Conservation (phyloP, 805 yeast species). For the Barnettozyma salicaria region DNA sequence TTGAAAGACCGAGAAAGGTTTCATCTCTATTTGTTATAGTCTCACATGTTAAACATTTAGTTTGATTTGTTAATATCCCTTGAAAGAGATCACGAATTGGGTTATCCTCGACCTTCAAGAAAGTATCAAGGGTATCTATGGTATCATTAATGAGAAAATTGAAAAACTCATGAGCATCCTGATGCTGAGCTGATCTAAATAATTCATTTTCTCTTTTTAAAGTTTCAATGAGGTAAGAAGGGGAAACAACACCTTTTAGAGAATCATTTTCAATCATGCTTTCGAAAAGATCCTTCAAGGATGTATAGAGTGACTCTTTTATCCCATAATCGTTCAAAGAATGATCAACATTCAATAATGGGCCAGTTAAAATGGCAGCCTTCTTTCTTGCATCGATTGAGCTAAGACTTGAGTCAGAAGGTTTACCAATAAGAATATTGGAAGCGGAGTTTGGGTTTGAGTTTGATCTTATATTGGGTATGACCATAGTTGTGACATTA, state of each 20-base stretch:
- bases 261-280: slow-evolving; percentile 66
- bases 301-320: slow-evolving; percentile 48
- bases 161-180: slow-evolving; percentile 96
- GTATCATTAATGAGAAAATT: slow-evolving; percentile 80
- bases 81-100: slow-evolving; percentile 72
- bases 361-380: slow-evolving; percentile 73
- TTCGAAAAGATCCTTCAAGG: slow-evolving; percentile 82
- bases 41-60: slow-evolving; percentile 87
- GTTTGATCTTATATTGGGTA: slow-evolving; percentile 18
- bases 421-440: slow-evolving; percentile 18
- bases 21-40: slow-evolving; percentile 77
- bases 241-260: slow-evolving; percentile 79
- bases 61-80: slow-evolving; percentile 80
- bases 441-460: slow-evolving; percentile 6
- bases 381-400: slow-evolving; percentile 71
- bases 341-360: slow-evolving; percentile 76
- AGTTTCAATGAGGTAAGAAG: slow-evolving; percentile 64
- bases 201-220: slow-evolving; percentile 77
- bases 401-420: slow-evolving; percentile 27
- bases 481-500: slow-evolving; percentile 11
- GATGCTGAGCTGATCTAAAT: slow-evolving; percentile 91
- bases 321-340: slow-evolving; percentile 47
- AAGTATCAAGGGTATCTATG: slow-evolving; percentile 34
- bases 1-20: slow-evolving; percentile 76
- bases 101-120: slow-evolving; percentile 28